Base-by-base conservation (phyloP, 805 yeast genomes). In the Metschnikowia corniflorae region DNA sequence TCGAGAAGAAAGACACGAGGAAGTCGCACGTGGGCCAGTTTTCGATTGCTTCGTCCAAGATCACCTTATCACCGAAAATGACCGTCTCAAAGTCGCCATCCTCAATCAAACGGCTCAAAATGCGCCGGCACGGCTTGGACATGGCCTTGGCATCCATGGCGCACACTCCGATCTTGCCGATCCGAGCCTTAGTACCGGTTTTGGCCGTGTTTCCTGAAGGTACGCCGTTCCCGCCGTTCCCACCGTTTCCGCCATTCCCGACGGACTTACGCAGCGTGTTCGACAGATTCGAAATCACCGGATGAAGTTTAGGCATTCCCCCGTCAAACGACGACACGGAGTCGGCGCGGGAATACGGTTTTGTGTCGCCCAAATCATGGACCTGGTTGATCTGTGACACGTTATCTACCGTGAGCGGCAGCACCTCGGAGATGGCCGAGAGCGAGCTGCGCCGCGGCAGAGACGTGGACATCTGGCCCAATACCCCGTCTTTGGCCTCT, bases 11-110 rank as follows among this genome's bases (percentile, higher is more conserved):
- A 48, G 91, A 82, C 43, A 93, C 86, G 44, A 93, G 70, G 54
- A 87, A 93, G 58, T 93, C 99, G 66, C 98, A 93, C 24, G 96
- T 87, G 25, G 99, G 99, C 99, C 99, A 93, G 58, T 88, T 87
- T 64, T 93, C 97, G 41, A 93, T 77, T 75, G 70, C 66, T 64
- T 94, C 98, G 61, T 93, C 98, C 38, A 93, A 64, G 34, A 93
- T 91, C 16, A 88, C 97, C 61, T 93, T 93, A 60, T 93, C 99
- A 41, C 97, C 97, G 67, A 93, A 93, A 37, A 93, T 88, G 14
- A 93, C 85, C 0, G 97, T 87, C 55, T 93, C 97, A 58, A 93
- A 93, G 63, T 93, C 97, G 19, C 96, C 97, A 49, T 85, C 80
- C 49, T 85, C 95, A 40, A 91, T 85, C 55, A 93, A 67, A 35